These are phyloP conservation scores for Yarrowia sp. DNA, from an alignment of 805 yeast species.

Conservation along the genomic window DNA sequence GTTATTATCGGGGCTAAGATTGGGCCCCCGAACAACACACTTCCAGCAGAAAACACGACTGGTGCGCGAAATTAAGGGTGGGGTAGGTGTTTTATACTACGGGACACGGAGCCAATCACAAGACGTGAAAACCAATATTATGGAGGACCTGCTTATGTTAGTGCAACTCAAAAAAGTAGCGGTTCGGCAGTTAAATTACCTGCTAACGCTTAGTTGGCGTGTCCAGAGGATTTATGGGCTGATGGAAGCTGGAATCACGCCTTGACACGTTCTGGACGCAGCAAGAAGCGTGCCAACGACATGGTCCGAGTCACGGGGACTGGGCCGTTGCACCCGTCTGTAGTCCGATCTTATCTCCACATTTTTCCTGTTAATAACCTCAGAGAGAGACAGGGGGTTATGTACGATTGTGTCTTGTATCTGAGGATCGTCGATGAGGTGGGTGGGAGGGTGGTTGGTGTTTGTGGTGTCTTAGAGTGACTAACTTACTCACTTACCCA, in stretches of 20 bases:
- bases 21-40: no score
- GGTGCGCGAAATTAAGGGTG: not conserved
- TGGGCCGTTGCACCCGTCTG: not conserved
- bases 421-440: not conserved
- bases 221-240: not conserved
- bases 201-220: no score
- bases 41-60: no score
- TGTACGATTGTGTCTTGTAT: not conserved
- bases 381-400: not conserved
- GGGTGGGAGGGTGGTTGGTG: not conserved
- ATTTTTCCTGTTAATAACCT: not conserved
- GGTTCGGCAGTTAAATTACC: no score
- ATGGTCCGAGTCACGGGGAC: no score
- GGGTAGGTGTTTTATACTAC: not conserved
- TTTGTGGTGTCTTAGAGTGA: no score
- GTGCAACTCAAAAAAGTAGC: not conserved
- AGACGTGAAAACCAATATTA: not conserved
- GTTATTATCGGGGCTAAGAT: no score
- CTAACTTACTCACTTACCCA: no score
- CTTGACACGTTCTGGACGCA: no score
- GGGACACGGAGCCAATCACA: not conserved
- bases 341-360: not conserved
- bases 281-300: no score
- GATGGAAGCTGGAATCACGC: not conserved
- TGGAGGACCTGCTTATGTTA: not conserved